Evolutionary conservation across 2,329 filamentous ascomycete genomes (phyloP).

Genomic region (Achaetomium macrosporum): DNA sequence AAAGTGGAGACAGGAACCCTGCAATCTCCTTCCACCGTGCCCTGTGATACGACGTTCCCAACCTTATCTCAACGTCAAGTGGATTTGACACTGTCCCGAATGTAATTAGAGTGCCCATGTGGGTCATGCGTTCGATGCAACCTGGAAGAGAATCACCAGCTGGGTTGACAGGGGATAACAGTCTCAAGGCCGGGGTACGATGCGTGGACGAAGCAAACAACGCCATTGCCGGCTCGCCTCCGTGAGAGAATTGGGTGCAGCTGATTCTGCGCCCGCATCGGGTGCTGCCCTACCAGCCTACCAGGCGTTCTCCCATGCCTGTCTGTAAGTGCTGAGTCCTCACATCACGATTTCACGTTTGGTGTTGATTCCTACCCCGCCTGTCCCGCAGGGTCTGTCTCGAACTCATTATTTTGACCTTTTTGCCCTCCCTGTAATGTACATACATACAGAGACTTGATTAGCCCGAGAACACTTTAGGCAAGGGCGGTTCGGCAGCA

Average conservation of each 20-base stretch:
- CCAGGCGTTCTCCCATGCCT: not conserved
- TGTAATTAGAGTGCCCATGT: not conserved
- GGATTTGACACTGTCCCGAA: conserved; percentile 10
- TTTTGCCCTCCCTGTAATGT: not conserved
- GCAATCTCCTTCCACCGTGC: not conserved
- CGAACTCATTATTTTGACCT: not conserved
- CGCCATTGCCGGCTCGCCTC: not conserved
- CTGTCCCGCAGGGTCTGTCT: not conserved
- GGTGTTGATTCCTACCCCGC: too few relatives aligned
- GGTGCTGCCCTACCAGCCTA: too few relatives aligned
- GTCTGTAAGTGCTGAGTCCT: too few relatives aligned
- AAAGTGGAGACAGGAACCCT: not conserved
- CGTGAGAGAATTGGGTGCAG: too few relatives aligned
- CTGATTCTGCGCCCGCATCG: too few relatives aligned
- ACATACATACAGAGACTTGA: not conserved
- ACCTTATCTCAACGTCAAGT: conserved; percentile 13
- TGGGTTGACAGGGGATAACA: not conserved
- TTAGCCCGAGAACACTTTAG: not conserved
- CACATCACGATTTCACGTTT: too few relatives aligned
- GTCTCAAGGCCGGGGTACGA: too few relatives aligned
- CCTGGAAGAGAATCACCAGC: not conserved
- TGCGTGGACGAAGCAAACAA: conserved; percentile 3
- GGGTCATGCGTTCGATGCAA: not conserved
- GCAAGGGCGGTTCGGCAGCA: not conserved
- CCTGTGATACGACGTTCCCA: conserved; percentile 4